Evolutionary conservation across 108 stramenopile species (phyloP), one percentile per base, ranked within the genome.

Genomic region (Fistulifera solaris): DNA sequence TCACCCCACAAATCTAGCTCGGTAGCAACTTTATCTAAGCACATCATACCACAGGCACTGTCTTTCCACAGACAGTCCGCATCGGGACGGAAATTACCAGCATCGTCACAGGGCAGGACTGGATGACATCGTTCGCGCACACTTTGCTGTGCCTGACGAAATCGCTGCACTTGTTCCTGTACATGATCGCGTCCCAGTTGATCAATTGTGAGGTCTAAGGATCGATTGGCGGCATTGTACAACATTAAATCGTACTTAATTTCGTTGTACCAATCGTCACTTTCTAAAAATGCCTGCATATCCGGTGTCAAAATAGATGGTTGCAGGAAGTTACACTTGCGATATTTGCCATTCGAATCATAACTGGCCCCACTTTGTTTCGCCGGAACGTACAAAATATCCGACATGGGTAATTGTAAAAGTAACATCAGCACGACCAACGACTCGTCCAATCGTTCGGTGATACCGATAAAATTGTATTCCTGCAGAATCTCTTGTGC

Each of bases 401-500:
- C 65, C 10, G n/a, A 22, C 17, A 54, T 31, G 5, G 58, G 16
- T 8, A 71, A n/a, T 48, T 52, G 43, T 27, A 77, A 48, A 25
- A 80, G 28, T 10, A 76, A 31, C 27, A 58, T 40, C 7, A 80
- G 38, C 1, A 52, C 75, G 1, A 80, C 68, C 55, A 73, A 31
- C 8, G 62, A 65, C 35, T 80, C 78, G 25, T 80, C 71, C 71
- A 80, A 70, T 7, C 78, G 67, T 62, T 76, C 74, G 13, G 48
- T 68, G 1, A 80, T 48, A 14, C 47, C 73, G 48, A 80, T 70
- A 27, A 76, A 76, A 55, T 80, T 65, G 52, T 76, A 76, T 2
- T 57, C 52, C 15, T 67, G 22, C 24, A 76, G 18, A 45, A 68
- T 65, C 3, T 67, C 47, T 0, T 45, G 2, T 18, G 71, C 71